These are phyloP conservation scores for Gentiana straminea DNA, from an alignment of 257 asterid species.

Conservation along the genomic window DNA sequence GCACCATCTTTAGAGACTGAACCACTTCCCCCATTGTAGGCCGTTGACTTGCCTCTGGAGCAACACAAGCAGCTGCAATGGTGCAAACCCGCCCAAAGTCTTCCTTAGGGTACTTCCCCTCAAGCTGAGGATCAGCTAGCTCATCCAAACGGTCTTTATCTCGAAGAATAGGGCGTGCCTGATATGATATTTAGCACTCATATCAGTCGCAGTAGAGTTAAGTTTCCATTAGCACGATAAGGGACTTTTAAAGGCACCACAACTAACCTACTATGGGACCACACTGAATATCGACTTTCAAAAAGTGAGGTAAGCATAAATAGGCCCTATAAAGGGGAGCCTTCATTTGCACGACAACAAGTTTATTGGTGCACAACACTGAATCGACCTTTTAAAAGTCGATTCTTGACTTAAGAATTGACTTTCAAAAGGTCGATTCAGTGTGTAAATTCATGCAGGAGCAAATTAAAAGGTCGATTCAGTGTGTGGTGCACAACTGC, in stretches of 20 bases:
- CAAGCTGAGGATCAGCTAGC: slow-evolving; percentile 73
- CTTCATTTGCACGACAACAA: too few species aligned
- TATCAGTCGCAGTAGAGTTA: too few species aligned
- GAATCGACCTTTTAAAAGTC: too few species aligned
- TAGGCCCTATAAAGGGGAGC: background rate
- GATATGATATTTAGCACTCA: slow-evolving; percentile 13
- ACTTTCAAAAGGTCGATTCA: too few species aligned
- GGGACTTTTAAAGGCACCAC: too few species aligned
- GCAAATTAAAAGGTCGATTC: too few species aligned
- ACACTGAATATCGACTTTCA: background rate
- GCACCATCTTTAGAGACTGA: slow-evolving; percentile 97
- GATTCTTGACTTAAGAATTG: too few species aligned
- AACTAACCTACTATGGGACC: background rate
- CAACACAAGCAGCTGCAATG: slow-evolving; percentile 95
- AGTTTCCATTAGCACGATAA: too few species aligned
- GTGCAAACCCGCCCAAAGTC: slow-evolving; percentile 85
- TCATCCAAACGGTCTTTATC: slow-evolving; percentile 86
- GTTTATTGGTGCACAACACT: too few species aligned
- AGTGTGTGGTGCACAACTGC: too few species aligned
- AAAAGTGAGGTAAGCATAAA: background rate
- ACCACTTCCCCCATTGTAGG: slow-evolving; percentile 99
- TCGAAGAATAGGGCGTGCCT: slow-evolving; percentile 85
- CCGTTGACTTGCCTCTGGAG: slow-evolving; percentile 79
- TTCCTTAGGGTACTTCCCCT: slow-evolving; percentile 73
- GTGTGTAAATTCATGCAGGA: too few species aligned